Percentiles rank a stretch among this genome's conserved stretches.
Evolutionary conservation across 1,284 basidiomycete species (phyloP).

Genomic region (Lentinus polychrous): DNA sequence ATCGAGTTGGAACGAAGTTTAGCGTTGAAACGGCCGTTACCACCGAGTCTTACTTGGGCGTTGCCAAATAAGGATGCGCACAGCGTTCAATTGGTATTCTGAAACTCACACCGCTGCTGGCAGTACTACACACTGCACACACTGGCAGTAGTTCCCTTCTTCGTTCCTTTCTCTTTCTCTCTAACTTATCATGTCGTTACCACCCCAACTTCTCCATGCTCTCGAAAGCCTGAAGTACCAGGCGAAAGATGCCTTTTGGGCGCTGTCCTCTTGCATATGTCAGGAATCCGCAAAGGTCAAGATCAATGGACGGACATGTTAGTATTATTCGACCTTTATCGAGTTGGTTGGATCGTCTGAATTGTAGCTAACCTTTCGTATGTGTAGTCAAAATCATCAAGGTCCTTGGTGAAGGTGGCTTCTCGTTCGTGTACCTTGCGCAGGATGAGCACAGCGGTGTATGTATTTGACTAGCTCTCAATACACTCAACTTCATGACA

Average conservation of each 20-base stretch:
- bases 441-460: slow-evolving; percentile 80
- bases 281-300: slow-evolving; percentile 80
- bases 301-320: slow-evolving; percentile 89
- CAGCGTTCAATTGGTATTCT: not conserved
- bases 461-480: slow-evolving; percentile 20
- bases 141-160: not conserved
- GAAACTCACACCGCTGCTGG: not conserved
- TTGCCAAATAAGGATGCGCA: not conserved
- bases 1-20: too few species aligned
- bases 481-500: not conserved
- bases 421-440: slow-evolving; percentile 92
- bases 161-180: slow-evolving; percentile 1
- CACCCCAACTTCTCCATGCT: slow-evolving; percentile 25
- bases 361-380: not conserved
- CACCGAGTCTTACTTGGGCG: not conserved
- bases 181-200: slow-evolving; percentile 13
- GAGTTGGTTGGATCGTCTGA: not conserved
- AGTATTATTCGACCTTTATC: slow-evolving; percentile 24
- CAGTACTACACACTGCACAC: not conserved
- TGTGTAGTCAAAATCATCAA: slow-evolving; percentile 76
- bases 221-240: slow-evolving; percentile 66
- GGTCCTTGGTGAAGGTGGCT: slow-evolving; percentile 90
- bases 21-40: too few species aligned
- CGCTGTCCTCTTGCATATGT: slow-evolving; percentile 73
- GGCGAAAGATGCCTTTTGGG: slow-evolving; percentile 73